Percentiles rank a stretch among this genome's conserved stretches.
Conservation (phyloP, 2,329 filamentous ascomycete species). For the Juglanconis sp. region DNA sequence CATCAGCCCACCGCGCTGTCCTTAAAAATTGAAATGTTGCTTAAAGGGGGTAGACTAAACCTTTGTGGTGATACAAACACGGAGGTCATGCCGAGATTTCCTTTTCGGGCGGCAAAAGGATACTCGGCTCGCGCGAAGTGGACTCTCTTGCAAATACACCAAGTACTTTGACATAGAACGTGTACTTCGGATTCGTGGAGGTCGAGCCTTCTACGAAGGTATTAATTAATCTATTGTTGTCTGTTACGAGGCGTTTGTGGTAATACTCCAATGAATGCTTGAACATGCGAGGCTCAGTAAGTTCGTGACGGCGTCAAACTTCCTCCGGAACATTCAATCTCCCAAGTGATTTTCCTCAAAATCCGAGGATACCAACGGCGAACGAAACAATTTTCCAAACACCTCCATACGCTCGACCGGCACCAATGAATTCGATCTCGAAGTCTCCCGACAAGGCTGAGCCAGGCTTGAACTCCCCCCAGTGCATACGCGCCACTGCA, state of each 20-base stretch:
- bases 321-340: not conserved
- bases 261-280: too few relatives aligned
- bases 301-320: not conserved
- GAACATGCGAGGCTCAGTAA: too few relatives aligned
- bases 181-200: too few relatives aligned
- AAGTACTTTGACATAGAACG: not conserved
- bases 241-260: too few relatives aligned
- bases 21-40: too few relatives aligned
- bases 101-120: slow-evolving; percentile 6
- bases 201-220: too few relatives aligned
- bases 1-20: too few relatives aligned
- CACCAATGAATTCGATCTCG: not conserved
- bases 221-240: too few relatives aligned
- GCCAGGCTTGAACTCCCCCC: not conserved
- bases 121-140: not conserved
- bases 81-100: slow-evolving; percentile 17
- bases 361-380: not conserved
- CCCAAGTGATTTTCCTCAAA: too few relatives aligned
- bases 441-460: not conserved
- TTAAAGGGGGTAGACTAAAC: too few relatives aligned
- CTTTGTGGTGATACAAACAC: not conserved
- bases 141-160: not conserved
- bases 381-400: slow-evolving; percentile 10
- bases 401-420: not conserved
- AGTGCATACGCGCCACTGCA: not conserved